Evolutionary conservation across 805 yeast species (phyloP).

Genomic region (Sugiyamaella mastotermitis): DNA sequence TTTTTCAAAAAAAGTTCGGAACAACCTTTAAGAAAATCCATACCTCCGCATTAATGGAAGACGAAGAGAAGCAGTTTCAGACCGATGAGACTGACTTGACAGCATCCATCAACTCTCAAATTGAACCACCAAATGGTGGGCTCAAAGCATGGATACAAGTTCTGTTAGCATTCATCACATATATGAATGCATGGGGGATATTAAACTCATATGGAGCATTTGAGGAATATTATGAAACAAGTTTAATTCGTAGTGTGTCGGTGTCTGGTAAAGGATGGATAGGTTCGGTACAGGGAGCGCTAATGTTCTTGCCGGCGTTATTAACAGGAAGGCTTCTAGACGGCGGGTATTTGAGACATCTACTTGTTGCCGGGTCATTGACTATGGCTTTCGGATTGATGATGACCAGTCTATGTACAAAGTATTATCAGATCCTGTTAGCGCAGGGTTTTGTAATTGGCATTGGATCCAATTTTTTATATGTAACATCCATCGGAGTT

Average conservation of each 20-base stretch:
- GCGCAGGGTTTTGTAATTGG: slow-evolving; percentile 48
- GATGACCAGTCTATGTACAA: slow-evolving; percentile 31
- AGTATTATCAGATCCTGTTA: slow-evolving; percentile 46
- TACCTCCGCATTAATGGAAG: too few relatives aligned
- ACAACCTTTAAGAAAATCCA: too few relatives aligned
- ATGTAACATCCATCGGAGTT: slow-evolving; percentile 40
- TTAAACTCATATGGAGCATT: slow-evolving; percentile 17
- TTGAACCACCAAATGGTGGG: slow-evolving; percentile 20
- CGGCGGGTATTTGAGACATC: slow-evolving; percentile 18
- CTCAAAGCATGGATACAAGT: slow-evolving; percentile 18
- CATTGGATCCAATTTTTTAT: slow-evolving; percentile 37
- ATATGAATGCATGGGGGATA: slow-evolving; percentile 19
- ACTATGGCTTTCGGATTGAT: slow-evolving; percentile 25
- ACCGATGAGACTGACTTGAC: too few relatives aligned
- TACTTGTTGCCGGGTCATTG: slow-evolving; percentile 21
- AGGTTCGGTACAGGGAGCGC: slow-evolving; percentile 22
- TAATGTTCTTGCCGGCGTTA: too few relatives aligned
- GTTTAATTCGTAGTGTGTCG: slow-evolving; percentile 18
- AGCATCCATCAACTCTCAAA: too few relatives aligned
- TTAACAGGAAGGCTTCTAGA: slow-evolving; percentile 26
- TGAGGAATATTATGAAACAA: slow-evolving; percentile 17
- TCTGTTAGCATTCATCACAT: slow-evolving; percentile 10
- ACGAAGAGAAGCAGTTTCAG: too few relatives aligned
- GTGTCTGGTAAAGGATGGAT: slow-evolving; percentile 24
- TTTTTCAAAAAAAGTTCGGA: too few relatives aligned